Base-by-base conservation (phyloP, 108 stramenopile species). In the Aurantiochytrium sp. region DNA sequence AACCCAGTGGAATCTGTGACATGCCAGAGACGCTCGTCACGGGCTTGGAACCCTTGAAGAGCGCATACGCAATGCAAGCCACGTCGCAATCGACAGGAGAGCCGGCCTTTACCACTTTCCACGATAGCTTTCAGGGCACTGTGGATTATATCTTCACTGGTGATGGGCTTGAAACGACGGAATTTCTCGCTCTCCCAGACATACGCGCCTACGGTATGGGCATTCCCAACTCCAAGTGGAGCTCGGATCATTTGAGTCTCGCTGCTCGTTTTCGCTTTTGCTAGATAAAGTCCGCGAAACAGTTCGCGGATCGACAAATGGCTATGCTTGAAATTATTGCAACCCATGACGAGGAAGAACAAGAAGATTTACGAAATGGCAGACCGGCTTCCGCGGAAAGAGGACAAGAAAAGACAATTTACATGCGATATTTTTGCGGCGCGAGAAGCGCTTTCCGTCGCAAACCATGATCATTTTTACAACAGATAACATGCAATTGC, bases 61-160 rank as follows among this genome's bases (percentile, higher is more conserved):
- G 91, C 44, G 90, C 90, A 21, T 91, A 91, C 47, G 90, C 91
- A 8, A 73, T 91, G 44, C 76, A 83, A 44, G 83, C 90, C 25
- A 45, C 89, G 12, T 57, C 57, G 5, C 83, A 49, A 45, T 88
- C 89, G 6, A 91, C 91, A 5, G 90, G 90, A 35, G 91, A 91
- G 90, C 91, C 91, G 51, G 91, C 91, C 8, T 91, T 90, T 59
- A 91, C 90, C 21, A 90, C 23, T 5, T 91, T 87, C 72, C 90
- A 91, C 25, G 90, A 89, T 44, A 42, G 44, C 44, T 91, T 91
- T 55, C 28, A 91, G 90, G 91, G 90, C 10, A 89, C 91, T 5
- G 91, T 91, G 18, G 91, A 91, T 72, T 91, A 91, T 73, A 49
- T 91, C 1, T 91, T 91, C 29, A 90, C 87, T 83, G 90, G 90